Base-by-base conservation (phyloP, 2,329 filamentous ascomycete species). In the Microcyclosporella mali region DNA sequence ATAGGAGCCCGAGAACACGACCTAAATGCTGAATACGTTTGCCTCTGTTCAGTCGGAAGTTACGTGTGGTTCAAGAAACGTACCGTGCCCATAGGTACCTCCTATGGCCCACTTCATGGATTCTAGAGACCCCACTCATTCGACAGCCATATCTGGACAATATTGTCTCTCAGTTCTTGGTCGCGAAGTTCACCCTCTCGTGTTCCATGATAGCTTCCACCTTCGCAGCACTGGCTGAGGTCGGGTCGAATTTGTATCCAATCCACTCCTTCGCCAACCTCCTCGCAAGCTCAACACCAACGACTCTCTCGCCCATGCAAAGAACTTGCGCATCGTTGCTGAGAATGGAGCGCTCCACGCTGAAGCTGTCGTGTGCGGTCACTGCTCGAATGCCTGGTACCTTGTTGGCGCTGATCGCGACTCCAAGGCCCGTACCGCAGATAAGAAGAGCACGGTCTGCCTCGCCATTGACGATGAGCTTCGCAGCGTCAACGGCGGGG, bases 341-440 rank as follows among this genome's bases (percentile, higher is more conserved):
- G 58, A 90, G 68, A 9, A 94, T 77, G 15, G 84, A 81, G 37
- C 86, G 71, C 73, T 94, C 87, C 4, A 94, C 85, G 43, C 77
- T 82, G 71, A 89, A 94, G 53, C 81, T 82, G 62, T 94, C 88
- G 64, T 94, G 88, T 1, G 88, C 88, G 4, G 87, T 94, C 14
- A 94, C 88, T n/a, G 88, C 88, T 17, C 87, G 74, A 48, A 94
- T 79, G 4, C 87, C 87, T 43, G 81, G 82, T 51, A 94, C 80
- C 66, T 94, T 94, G 74, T 94, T 94, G 53, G 88, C 88, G n/a
- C 79, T 71, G 61, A 94, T 94, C 56, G 88, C 87, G 6, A 94
- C 88, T 15, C 88, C 88, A 6, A 94, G 75, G 0, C 88, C 88
- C 0, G 88, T 94, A 2, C 88, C 87, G 68, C 87, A 94, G 69